Conservation (phyloP, 768 basidiomycete genomes). For the Trametes villosa region DNA sequence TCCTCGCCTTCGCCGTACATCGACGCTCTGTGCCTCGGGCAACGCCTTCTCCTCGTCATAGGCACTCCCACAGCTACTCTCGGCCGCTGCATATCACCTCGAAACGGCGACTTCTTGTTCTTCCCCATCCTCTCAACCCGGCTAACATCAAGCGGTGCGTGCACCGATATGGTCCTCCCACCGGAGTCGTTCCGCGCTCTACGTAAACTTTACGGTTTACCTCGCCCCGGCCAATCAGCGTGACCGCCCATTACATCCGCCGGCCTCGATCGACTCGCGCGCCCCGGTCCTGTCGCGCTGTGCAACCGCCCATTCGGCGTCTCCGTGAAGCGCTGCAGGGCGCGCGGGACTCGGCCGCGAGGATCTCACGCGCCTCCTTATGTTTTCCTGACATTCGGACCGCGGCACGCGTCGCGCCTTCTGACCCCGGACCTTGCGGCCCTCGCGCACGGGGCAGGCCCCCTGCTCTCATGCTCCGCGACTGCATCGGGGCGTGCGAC, state of each 20-base stretch:
- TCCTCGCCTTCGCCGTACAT: neutral
- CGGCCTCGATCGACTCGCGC: neutral
- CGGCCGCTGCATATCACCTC: neutral
- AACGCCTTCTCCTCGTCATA: too few species aligned
- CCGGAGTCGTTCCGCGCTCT: slow-evolving; percentile 9
- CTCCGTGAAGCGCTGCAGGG: neutral
- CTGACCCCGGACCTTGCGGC: slow-evolving; percentile 3
- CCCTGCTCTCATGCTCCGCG: neutral
- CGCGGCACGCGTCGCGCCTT: neutral
- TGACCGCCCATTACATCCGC: neutral
- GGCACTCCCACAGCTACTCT: neutral
- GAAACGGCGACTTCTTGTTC: neutral
- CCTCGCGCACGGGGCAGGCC: neutral
- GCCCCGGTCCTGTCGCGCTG: slow-evolving; percentile 6
- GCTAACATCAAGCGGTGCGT: neutral
- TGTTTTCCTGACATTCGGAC: neutral
- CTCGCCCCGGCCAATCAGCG: slow-evolving; percentile 18
- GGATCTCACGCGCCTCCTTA: neutral
- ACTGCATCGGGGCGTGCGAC: neutral
- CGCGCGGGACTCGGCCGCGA: too few species aligned
- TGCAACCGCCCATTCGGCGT: neutral
- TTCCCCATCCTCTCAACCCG: neutral
- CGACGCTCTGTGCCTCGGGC: neutral
- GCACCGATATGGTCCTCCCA: slow-evolving; percentile 7
- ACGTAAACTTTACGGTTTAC: slow-evolving; percentile 24